Conservation (phyloP, 2,329 filamentous ascomycete genomes). For the Onygenales sp. region DNA sequence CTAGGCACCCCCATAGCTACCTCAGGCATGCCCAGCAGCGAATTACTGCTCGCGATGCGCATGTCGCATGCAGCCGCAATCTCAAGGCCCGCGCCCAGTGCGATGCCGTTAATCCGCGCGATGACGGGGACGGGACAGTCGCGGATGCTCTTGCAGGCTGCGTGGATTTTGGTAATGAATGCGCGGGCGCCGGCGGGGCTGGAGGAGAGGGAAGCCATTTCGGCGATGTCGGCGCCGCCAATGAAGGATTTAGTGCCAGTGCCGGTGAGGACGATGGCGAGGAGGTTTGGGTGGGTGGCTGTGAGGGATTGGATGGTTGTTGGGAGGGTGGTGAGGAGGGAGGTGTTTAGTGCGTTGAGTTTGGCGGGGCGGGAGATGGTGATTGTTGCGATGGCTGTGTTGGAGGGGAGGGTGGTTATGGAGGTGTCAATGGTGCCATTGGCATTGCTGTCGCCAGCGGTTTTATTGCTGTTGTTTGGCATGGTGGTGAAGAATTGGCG, state of each 20-base stretch:
- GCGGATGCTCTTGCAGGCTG: conserved; percentile 24
- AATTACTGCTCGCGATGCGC: conserved; percentile 22
- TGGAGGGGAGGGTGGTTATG: not conserved
- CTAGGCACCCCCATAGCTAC: conserved; percentile 29
- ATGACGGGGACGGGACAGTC: conserved; percentile 30
- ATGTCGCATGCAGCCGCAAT: conserved; percentile 29
- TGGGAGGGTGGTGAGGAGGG: conserved; percentile 14
- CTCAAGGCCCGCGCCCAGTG: conserved; percentile 29
- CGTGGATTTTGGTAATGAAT: conserved; percentile 28
- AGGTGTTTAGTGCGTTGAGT: conserved; percentile 18
- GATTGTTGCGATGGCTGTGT: conserved; percentile 12
- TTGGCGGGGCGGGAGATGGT: conserved; percentile 19
- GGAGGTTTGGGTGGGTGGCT: conserved; percentile 10
- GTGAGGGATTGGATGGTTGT: conserved; percentile 10
- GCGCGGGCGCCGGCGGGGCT: conserved; percentile 22
- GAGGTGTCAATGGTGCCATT: not conserved
- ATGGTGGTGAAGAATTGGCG: not conserved
- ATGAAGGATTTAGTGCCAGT: conserved; percentile 83
- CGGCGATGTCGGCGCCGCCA: conserved; percentile 78
- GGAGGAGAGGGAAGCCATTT: conserved; percentile 32
- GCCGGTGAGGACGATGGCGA: conserved; percentile 41
- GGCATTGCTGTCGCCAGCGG: not conserved
- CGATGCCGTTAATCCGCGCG: conserved; percentile 27
- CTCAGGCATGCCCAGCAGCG: conserved; percentile 32
- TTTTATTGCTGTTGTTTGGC: not conserved